A percentile compares a stretch with the other conserved stretches of the same genome.
phyloP scores from a whole-genome alignment of 2,329 filamentous ascomycete species.

The Didymella glomerata region DNA sequence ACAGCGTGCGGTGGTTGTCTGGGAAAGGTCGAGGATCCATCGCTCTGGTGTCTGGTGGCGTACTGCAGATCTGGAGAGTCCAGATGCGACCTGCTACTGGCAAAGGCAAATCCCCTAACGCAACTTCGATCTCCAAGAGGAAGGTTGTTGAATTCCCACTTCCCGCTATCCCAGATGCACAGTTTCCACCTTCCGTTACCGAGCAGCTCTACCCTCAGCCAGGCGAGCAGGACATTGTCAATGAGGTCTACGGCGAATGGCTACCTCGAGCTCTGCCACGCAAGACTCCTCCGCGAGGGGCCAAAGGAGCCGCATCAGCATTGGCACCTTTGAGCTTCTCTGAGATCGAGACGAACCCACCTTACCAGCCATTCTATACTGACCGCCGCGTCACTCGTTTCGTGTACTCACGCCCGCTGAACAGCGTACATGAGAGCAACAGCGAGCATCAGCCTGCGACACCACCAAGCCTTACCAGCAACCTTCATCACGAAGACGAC shows the following conservation, averaged over 20 bases:
- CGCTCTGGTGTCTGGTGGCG: slow-evolving; percentile 70
- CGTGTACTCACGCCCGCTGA: slow-evolving; percentile 62
- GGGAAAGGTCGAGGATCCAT: slow-evolving; percentile 69
- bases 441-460: slow-evolving; percentile 35
- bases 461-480: slow-evolving; percentile 35
- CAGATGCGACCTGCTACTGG: slow-evolving; percentile 58
- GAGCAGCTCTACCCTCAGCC: slow-evolving; percentile 43
- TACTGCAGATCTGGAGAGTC: slow-evolving; percentile 71
- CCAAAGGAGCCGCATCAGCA: slow-evolving; percentile 23
- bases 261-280: slow-evolving; percentile 44
- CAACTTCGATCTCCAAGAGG: slow-evolving; percentile 58
- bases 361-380: slow-evolving; percentile 95
- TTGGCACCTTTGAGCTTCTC: slow-evolving; percentile 69
- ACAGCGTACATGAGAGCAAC: slow-evolving; percentile 32
- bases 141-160: slow-evolving; percentile 74
- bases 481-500: slow-evolving; percentile 49
- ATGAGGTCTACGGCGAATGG: slow-evolving; percentile 48
- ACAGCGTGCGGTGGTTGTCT: slow-evolving; percentile 72
- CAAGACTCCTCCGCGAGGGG: slow-evolving; percentile 24
- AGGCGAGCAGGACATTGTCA: slow-evolving; percentile 34
- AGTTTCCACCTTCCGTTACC: slow-evolving; percentile 46
- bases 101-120: slow-evolving; percentile 53
- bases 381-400: slow-evolving; percentile 84
- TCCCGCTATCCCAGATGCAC: slow-evolving; percentile 67
- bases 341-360: slow-evolving; percentile 94